Conservation (phyloP, 768 basidiomycete species). For the Rhodotorula diobovata region DNA sequence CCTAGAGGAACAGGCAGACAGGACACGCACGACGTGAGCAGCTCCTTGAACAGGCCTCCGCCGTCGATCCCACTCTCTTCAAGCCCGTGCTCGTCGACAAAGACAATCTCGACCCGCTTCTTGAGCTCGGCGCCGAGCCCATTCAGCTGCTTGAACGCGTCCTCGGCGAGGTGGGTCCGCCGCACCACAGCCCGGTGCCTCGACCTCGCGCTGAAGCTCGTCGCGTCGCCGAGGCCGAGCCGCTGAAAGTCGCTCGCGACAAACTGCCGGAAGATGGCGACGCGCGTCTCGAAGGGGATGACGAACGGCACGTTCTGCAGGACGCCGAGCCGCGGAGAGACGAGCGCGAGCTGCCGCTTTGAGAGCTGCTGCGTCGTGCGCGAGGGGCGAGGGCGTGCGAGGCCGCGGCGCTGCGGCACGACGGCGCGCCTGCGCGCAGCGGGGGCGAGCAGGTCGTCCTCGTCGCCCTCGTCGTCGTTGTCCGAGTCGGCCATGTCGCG, state of each 20-base stretch:
- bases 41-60: slow-evolving; percentile 96
- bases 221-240: slow-evolving; percentile 43
- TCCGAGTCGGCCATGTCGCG: slow-evolving; percentile 31
- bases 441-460: slow-evolving; percentile 9
- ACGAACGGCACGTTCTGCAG: slow-evolving; percentile 95
- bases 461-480: slow-evolving; percentile 10
- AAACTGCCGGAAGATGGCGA: slow-evolving; percentile 81
- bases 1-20: slow-evolving; percentile 50
- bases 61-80: slow-evolving; percentile 80
- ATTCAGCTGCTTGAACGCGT: slow-evolving; percentile 77
- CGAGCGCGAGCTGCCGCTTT: slow-evolving; percentile 66
- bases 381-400: slow-evolving; percentile 2
- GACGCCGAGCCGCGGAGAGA: slow-evolving; percentile 81
- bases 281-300: slow-evolving; percentile 86
- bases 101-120: slow-evolving; percentile 77
- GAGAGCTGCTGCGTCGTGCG: slow-evolving; percentile 47
- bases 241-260: slow-evolving; percentile 58
- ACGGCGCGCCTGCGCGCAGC: not conserved
- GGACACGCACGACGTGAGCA: slow-evolving; percentile 63
- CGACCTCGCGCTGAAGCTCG: not conserved
- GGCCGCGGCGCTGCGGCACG: not conserved
- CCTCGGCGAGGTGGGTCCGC: slow-evolving; percentile 74
- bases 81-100: slow-evolving; percentile 64
- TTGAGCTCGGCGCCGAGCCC: slow-evolving; percentile 68
- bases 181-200: slow-evolving; percentile 57